Base-by-base conservation (phyloP, 371 early-diverging fungal species). In the Hamiltosporidium tvaerminnensis region DNA sequence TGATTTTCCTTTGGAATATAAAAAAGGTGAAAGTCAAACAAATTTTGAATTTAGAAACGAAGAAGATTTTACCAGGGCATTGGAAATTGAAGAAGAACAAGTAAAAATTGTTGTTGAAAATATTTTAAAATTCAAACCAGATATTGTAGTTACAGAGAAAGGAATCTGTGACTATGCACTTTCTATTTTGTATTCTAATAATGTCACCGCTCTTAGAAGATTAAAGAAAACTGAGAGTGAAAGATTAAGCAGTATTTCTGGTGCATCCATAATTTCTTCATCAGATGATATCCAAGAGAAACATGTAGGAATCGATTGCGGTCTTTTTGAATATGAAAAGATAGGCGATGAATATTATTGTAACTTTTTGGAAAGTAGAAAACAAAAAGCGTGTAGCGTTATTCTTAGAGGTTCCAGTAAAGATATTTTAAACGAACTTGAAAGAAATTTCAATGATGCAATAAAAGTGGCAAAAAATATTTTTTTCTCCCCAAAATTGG, bases 11-110 rank as follows among this genome's bases (percentile, higher is more conserved):
- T 83, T 99, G 55, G 99, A 97, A 81, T 99, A 99, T 84, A 95
- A 96, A 81, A 99, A 99, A 85, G 95, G 96, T 61, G 99, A 96
- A 81, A 91, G 91, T 53, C 93, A 95, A 80, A 96, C 96, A 55
- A 88, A 89, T 77, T 90, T 93, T 71, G 96, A 97, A 81, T 88
- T 99, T 66, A 84, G 86, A 67, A 88, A 91, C 73, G 90, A 91
- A 74, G 83, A 85, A 37, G 92, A 92, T 78, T 97, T 95, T 91
- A 83, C 85, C 64, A 83, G 91, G 49, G 85, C 95, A 53, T 82
- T 96, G 73, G 87, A 93, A 77, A 91, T 96, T 65, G 99, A 98
- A 81, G 97, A 96, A 82, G 93, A 94, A 81, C 96, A 96, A 82
- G 83, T 98, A 76, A 86, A 90, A 82, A 80, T 82, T 67, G 84